Evolutionary conservation across 805 yeast species (phyloP), one percentile per base, ranked within the genome.

Genomic region (Zygotorulaspora chibaensis): DNA sequence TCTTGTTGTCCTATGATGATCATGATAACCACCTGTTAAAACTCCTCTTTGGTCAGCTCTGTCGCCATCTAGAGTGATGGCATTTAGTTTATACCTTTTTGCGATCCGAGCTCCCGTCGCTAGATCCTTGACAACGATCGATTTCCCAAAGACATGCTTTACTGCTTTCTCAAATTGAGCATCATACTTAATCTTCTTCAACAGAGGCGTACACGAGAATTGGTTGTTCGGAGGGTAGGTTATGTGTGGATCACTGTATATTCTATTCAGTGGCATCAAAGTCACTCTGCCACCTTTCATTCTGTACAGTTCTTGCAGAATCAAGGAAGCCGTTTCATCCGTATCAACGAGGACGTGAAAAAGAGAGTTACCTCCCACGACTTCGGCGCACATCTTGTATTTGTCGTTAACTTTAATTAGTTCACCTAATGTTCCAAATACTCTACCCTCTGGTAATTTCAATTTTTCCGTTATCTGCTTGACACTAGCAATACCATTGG

Each of bases 11-110:
- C 77, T 77, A 54, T 73, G 76, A 17, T 55, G 56, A 55, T 87
- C 93, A 54, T 86, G 76, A 57, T 76, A 87, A 40, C 98, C 98
- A 65, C 98, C 98, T 18, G 87, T 81, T 37, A 93, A 64, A 1
- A 84, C 85, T 64, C 99, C 99, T 53, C 74, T 79, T 38, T 79
- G 80, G 55, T 87, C 95, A 40, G 87, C 87, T 52, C 87, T 73
- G 61, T 93, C 98, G 54, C 99, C 99, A 63, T 87, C 95, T 13
- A 91, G 68, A 0, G 99, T 93, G 12, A 93, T 84, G 0, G 96
- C 86, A 55, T 78, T 81, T 18, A 90, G 66, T 26, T 78, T 76
- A 61, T 72, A 77, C 8, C 69, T 65, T 38, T 77, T 76, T 0
- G 96, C 81, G 25, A 85, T 67, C 53, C 80, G 83, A 2, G 82